phyloP scores from a whole-genome alignment of 164 flowering plant species.

The Buxus sempervirens region DNA sequence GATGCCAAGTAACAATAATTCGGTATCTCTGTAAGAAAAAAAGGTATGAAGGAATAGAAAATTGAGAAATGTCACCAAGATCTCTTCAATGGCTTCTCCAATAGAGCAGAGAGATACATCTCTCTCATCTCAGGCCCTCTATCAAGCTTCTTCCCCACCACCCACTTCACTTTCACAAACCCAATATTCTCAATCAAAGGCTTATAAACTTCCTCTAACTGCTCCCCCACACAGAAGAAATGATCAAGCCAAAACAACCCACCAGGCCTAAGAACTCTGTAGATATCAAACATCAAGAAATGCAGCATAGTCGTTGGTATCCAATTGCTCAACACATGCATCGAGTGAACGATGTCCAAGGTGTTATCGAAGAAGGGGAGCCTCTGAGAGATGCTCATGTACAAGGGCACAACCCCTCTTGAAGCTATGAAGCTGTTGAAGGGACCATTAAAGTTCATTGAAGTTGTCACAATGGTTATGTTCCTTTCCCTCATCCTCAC shows the following conservation, averaged over 20 bases:
- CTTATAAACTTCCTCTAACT: constrained; percentile 40
- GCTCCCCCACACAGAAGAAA: constrained; percentile 51
- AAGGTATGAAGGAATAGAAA: neutral
- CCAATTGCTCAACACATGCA: constrained; percentile 74
- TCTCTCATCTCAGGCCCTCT: constrained; percentile 46
- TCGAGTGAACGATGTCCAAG: constrained; percentile 60
- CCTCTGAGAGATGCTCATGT: constrained; percentile 56
- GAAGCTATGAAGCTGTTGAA: constrained; percentile 63
- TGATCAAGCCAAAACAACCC: constrained; percentile 75
- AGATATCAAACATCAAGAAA: constrained; percentile 52
- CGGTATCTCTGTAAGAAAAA: too few relatives aligned
- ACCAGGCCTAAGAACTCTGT: constrained; percentile 71
- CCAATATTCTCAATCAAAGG: constrained; percentile 58
- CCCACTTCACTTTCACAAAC: constrained; percentile 58
- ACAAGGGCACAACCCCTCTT: constrained; percentile 58
- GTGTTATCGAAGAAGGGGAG: constrained; percentile 75
- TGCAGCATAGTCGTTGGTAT: constrained; percentile 50
- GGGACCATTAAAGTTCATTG: constrained; percentile 70
- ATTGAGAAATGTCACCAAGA: constrained; percentile 14
- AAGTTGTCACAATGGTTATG: constrained; percentile 55
- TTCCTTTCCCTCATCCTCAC: constrained; percentile 57
- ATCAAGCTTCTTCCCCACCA: constrained; percentile 56
- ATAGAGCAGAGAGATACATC: constrained; percentile 59
- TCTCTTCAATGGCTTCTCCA: constrained; percentile 54
- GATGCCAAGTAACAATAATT: too few relatives aligned